phyloP scores from a whole-genome alignment of 2,329 filamentous ascomycete genomes.

The Phoma sp. region DNA sequence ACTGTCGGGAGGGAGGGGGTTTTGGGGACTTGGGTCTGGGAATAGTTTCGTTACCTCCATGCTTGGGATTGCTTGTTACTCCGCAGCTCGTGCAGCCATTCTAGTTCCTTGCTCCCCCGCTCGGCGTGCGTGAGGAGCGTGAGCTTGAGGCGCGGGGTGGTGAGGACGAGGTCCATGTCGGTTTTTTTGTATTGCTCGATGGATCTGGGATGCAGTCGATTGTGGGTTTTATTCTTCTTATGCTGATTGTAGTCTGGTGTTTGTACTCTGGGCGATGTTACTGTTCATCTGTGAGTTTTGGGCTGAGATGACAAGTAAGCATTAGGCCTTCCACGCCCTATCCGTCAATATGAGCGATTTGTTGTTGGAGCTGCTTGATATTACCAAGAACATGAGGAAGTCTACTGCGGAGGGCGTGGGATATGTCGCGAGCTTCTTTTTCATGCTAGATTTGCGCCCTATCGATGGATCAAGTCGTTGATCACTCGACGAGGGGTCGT shows the following conservation, averaged over 20 bases:
- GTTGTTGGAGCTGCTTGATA: neutral
- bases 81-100: constrained; percentile 42
- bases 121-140: constrained; percentile 38
- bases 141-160: constrained; percentile 40
- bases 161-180: constrained; percentile 34
- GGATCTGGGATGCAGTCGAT: no score
- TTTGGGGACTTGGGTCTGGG: no score
- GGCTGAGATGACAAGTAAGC: neutral
- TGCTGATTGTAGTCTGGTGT: neutral
- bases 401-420: neutral
- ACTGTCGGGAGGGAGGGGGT: no score
- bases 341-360: neutral
- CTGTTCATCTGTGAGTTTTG: neutral
- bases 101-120: constrained; percentile 39
- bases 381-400: neutral
- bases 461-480: neutral
- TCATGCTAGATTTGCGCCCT: neutral
- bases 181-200: neutral
- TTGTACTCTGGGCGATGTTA: neutral
- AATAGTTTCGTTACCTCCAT: constrained; percentile 36
- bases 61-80: constrained; percentile 37
- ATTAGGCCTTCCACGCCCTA: neutral
- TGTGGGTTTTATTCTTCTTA: neutral
- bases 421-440: neutral
- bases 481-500: neutral